Conservation (phyloP, 257 asterid genomes). For the Nicotiana benthamiana region DNA sequence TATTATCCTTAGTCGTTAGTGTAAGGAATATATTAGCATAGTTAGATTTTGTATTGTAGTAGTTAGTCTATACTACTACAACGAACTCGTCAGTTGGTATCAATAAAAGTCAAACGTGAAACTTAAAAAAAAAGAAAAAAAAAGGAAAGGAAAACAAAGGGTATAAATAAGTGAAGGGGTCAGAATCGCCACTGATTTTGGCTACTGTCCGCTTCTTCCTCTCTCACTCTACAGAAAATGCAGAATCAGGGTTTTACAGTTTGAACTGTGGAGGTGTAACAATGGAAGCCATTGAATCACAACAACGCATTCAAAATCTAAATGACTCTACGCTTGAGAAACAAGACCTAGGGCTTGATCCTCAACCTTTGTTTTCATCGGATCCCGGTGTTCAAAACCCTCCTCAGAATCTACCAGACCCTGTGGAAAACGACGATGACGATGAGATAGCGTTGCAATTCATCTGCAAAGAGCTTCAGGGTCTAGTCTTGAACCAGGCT, state of each 20-base stretch:
- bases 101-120: too few species aligned
- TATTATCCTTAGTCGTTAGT: too few species aligned
- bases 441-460: neutral
- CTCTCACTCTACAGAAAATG: neutral
- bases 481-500: conserved; percentile 6
- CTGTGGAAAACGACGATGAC: neutral
- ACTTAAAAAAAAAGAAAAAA: too few species aligned
- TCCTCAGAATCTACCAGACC: neutral
- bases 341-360: conserved; percentile 8
- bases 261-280: neutral
- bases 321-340: neutral
- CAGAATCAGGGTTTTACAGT: neutral
- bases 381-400: conserved; percentile 4
- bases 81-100: too few species aligned
- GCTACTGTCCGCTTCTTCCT: neutral
- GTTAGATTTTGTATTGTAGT: too few species aligned
- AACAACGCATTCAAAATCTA: neutral
- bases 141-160: neutral
- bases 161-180: neutral
- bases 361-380: conserved; percentile 1
- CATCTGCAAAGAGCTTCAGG: conserved; percentile 9
- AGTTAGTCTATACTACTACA: too few species aligned
- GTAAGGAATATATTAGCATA: too few species aligned
- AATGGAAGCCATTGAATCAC: conserved; percentile 1
- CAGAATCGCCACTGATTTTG: neutral